Evolutionary conservation across 148 eudicot genomes (phyloP), one percentile per base, ranked within the genome.

Genomic region (Heliamphora exappendiculata): DNA sequence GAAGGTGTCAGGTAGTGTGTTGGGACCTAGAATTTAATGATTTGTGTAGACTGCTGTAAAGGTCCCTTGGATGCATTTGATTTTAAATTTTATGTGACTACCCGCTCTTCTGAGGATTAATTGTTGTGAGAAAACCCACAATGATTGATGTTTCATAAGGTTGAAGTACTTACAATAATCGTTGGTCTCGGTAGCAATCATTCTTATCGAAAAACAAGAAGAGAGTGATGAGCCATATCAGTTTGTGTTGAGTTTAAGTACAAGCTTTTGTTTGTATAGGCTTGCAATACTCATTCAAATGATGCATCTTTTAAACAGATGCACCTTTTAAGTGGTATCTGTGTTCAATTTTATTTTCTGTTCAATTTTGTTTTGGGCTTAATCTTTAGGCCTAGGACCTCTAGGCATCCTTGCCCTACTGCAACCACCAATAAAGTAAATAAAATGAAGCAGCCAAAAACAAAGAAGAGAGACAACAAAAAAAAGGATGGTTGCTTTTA

Each of bases 1-100:
- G 97, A 92, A 82, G 99, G 97, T 78, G 99, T 95, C 88, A 92
- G 94, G 99, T 95, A 75, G 72, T 76, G 14, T 75, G 49, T 26
- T 75, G 70, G 70, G 44, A 36, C 59, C 26, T 70, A 31, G 34
- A 19, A 58, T 62, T 75, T 34, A n/a, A 70, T 50, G 24, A 14
- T 24, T 36, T 68, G 39, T 67, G 57, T 62, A 57, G 42, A 51
- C 49, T 79, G 57, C 69, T 70, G 13, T 34, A 36, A 33, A 31
- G 33, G 67, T 67, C 59, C 17, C 42, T 63, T 65, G 24, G 76
- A 67, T 78, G 42, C 70, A 45, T 42, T 78, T 33, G 7, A 29
- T 59, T 74, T 31, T 39, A 24, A 62, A 60, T 33, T 51, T 65
- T 53, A 5, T 63, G 42, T 10, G 26, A 17, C 45, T 51, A 5